Conservation (phyloP, 2,329 filamentous ascomycete genomes). For the Didymella pinodella region DNA sequence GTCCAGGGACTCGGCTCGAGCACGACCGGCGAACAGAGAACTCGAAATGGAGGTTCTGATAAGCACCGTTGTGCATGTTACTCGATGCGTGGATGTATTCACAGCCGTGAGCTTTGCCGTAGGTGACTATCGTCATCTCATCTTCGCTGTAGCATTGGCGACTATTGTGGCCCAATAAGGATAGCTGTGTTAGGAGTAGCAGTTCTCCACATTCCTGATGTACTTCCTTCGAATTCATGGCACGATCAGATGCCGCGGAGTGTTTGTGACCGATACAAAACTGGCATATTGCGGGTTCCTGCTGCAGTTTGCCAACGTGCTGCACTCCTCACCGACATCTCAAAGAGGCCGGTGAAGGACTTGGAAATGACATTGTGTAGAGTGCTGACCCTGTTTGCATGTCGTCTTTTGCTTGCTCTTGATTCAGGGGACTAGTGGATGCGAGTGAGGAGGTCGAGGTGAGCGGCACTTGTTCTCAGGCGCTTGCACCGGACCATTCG, state of each 20-base stretch:
- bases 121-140: neutral
- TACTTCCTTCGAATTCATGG: neutral
- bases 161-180: neutral
- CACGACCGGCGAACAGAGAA: neutral
- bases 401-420: neutral
- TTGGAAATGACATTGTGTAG: neutral
- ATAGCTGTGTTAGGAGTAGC: neutral
- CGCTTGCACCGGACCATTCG: neutral
- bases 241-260: neutral
- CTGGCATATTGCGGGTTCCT: neutral
- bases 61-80: neutral
- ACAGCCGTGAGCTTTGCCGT: neutral
- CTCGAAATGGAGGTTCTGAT: neutral
- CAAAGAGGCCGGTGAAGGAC: neutral
- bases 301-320: neutral
- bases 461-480: neutral
- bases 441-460: neutral
- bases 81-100: no score
- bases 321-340: neutral
- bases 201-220: conserved; percentile 1
- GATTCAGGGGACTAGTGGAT: neutral
- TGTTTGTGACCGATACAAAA: neutral
- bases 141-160: neutral
- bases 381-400: neutral
- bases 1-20: neutral